Base-by-base conservation (phyloP, 495 filamentous ascomycete genomes). In the Penicillium waksmanii region DNA sequence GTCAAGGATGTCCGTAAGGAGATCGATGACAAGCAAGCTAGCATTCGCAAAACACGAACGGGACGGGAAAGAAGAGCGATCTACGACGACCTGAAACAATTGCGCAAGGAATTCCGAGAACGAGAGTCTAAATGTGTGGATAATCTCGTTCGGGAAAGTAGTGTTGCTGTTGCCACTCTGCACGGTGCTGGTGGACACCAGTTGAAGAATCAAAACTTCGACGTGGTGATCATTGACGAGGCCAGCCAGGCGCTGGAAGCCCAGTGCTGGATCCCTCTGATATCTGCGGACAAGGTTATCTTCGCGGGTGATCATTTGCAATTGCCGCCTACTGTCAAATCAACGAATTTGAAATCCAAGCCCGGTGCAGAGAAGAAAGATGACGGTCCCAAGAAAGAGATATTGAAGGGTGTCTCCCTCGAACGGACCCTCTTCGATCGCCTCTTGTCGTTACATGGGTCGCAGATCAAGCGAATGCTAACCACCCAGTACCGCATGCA, bases 401-500 rank as follows among this genome's bases (percentile, higher is more conserved):
- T 55, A 10, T 57, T 69, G n/a, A 72, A 72, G 13, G 63, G 65
- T 1, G 74, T 83, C 27, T 88, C 85, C 2, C 83, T 99, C 1
- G 92, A 96, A 66, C 89, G 80, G 2, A 98, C 95, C 0, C 79
- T 99, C 5, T 99, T 99, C 70, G 93, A 97, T 69, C 82, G 95
- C 23, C 79, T 99, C 18, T 81, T 99, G 18, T 80, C 79, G 6
- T 77, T 97, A 3, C 91, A 99, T 67, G 96, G 95, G 2, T 73
- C 86, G 3, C 78, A 74, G 0, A 91, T 99, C 73, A 99, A 98
- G 77, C 80, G 89, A 23, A 95, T 97, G 88, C 82, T 98, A 11
- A 97, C 91, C n/a, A 96, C 91, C 2, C 95, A 99, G 77, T 99
- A 99, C 73, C 90, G 95, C 9, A 99, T 99, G 95, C 94, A 99